Conservation (phyloP, 495 filamentous ascomycete genomes). For the Monascus purpureus region DNA sequence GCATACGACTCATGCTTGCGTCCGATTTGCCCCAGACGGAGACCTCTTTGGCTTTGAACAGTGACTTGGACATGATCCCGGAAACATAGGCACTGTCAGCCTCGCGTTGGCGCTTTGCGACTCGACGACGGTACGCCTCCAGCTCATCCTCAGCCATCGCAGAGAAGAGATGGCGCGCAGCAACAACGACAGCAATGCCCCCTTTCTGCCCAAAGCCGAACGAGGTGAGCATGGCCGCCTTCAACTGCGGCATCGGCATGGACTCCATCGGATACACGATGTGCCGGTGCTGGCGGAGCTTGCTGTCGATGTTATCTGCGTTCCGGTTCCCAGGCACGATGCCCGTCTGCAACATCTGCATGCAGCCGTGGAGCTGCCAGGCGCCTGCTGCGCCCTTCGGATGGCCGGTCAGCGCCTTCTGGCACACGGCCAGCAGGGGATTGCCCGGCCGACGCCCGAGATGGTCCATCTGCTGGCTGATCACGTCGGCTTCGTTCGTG, state of each 20-base stretch:
- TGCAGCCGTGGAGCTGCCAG: constrained; percentile 13
- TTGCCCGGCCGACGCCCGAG: constrained; percentile 8
- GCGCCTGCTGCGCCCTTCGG: constrained; percentile 13
- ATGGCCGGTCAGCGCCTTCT: constrained; percentile 14
- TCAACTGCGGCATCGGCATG: constrained; percentile 3
- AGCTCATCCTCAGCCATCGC: constrained; percentile 2
- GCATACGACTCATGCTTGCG: too few species aligned
- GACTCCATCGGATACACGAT: constrained; percentile 4
- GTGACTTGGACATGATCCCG: too few species aligned
- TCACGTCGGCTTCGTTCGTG: constrained; percentile 9
- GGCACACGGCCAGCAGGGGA: constrained; percentile 5
- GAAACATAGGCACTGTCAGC: too few species aligned
- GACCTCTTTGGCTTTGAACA: too few species aligned
- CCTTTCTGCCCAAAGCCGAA: constrained; percentile 17
- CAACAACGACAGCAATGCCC: constrained; percentile 7
- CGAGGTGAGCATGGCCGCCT: constrained; percentile 12
- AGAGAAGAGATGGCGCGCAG: constrained; percentile 8
- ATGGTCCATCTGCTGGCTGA: constrained; percentile 6
- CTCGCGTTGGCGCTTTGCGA: too few species aligned
- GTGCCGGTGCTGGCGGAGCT: constrained; percentile 4
- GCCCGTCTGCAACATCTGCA: constrained; percentile 10
- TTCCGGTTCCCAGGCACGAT: constrained; percentile 12
- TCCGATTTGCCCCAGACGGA: too few species aligned
- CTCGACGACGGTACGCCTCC: too few species aligned
- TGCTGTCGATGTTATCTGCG: constrained; percentile 11